Evolutionary conservation across 2,329 filamentous ascomycete genomes (phyloP), one percentile per base, ranked within the genome.

Genomic region (Xenoacremonium recifei): DNA sequence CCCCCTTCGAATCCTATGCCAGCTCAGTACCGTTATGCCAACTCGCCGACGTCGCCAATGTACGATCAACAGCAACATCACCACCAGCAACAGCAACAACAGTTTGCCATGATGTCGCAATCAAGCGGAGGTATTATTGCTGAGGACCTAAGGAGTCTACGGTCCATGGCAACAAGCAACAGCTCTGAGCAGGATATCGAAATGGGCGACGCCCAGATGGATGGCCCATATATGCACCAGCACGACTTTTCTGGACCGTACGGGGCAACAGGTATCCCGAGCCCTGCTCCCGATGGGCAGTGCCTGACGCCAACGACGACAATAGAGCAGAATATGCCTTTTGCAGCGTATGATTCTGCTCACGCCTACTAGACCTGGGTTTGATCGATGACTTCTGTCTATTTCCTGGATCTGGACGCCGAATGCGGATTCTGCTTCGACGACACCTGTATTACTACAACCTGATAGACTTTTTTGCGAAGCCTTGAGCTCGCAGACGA

Each of bases 111-210:
- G 55, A 58, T 60, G 55, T 33, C 51, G 17, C 52, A 57, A 29
- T 49, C 55, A 13, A 51, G 44, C 6, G 55, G 60, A 2, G 62
- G 63, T 11, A 65, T 67, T 44, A 64, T 67, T n/a, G 59, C 63
- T 3, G 65, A 67, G 34, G 65, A 66, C 35, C 48, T 66, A 30
- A 57, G 61, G 19, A 66, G 58, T 31, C 51, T 67, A n/a, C 53
- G 62, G 20, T 57, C 55, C 27, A 60, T 67, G 52, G 50, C 64
- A 4, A n/a, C n/a, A n/a, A 53, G 51, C 39, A 56, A 51, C 30
- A 49, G 53, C 25, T 44, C 58, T 5, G 61, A 65, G n/a, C 48
- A 55, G 17, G 63, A 67, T 25, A 55, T 67, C n/a, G 58, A 64
- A 21, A 67, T 67, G 65, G 44, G 49, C 7, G 65, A 67, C 35